Conservation (phyloP, 2,329 filamentous ascomycete genomes). For the Alternaria triticina region DNA sequence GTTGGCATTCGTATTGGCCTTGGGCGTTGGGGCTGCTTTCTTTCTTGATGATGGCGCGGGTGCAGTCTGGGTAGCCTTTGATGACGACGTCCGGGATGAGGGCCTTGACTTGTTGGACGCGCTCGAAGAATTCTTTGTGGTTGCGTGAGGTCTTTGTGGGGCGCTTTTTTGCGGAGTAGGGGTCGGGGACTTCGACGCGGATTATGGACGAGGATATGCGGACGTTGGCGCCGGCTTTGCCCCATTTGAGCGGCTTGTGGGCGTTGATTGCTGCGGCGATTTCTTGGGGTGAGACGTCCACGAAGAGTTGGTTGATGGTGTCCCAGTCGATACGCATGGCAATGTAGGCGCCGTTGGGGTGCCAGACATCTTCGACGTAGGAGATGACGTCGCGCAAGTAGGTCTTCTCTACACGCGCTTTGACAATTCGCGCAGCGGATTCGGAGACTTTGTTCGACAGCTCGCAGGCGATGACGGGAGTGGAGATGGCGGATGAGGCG, state of each 20-base stretch:
- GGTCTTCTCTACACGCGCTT: slow-evolving; percentile 93
- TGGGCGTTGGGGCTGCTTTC: slow-evolving; percentile 71
- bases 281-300: slow-evolving; percentile 76
- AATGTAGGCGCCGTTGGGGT: slow-evolving; percentile 75
- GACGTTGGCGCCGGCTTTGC: slow-evolving; percentile 66
- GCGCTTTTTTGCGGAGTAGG: slow-evolving; percentile 33
- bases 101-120: slow-evolving; percentile 85
- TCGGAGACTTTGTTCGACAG: slow-evolving; percentile 77
- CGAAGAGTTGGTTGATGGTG: slow-evolving; percentile 78
- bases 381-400: slow-evolving; percentile 81
- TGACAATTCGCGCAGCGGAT: slow-evolving; percentile 85
- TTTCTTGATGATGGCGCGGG: slow-evolving; percentile 87
- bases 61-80: slow-evolving; percentile 84
- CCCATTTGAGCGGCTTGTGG: slow-evolving; percentile 83
- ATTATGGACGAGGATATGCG: slow-evolving; percentile 59
- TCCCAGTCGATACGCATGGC: slow-evolving; percentile 81
- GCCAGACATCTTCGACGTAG: slow-evolving; percentile 88
- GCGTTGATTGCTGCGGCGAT: slow-evolving; percentile 78
- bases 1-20: slow-evolving; percentile 61
- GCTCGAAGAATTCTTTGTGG: slow-evolving; percentile 71
- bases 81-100: slow-evolving; percentile 83
- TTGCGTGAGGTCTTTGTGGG: slow-evolving; percentile 39
- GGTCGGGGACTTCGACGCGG: slow-evolving; percentile 72
- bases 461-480: slow-evolving; percentile 88
- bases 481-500: slow-evolving; percentile 91